Evolutionary conservation across 2,329 filamentous ascomycete genomes (phyloP), one percentile per base, ranked within the genome.

Genomic region (Colletotrichum coccodes): DNA sequence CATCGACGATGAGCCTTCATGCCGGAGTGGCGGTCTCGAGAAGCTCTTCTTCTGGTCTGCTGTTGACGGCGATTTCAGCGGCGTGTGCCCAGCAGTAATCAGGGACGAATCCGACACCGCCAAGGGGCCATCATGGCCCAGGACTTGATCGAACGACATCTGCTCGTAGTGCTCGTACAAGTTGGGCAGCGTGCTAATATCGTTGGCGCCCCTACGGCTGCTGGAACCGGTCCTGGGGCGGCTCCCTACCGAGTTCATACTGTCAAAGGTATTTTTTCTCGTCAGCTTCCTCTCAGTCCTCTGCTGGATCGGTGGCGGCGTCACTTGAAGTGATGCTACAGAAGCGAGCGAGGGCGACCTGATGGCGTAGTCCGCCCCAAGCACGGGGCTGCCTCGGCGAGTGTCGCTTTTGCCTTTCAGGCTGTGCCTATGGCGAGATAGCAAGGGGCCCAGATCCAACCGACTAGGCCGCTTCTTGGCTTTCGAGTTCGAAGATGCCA

Each of bases 121-220:
- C 47, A 60, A 28, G 12, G 68, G 68, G 14, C 46, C 54, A 12
- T 69, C 68, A 12, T 71, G 50, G 8, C 60, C 73, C 47, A 81
- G 75, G 3, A 83, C 76, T 44, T 85, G 77, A 16, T 83, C 83
- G 64, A 87, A 84, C 0, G 86, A 84, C 80, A 85, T 85, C 71
- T 87, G 83, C 74, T 89, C 87, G 72, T 90, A 89, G 72, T 89
- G 86, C 63, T 87, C 80, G 72, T 89, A 89, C 3, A 90, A 78
- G 60, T 84, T 84, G 49, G 86, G 80, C 26, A 88, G 75, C 3
- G 82, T 83, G 18, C 79, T 76, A 3, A 80, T 74, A 11, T 66
- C 59, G 42, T 32, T 60, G n/a, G 64, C 68, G 49, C 68, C 64
- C 42, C 57, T 56, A 23, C 61, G 59, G 49, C 64, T 61, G 28